Evolutionary conservation across 805 yeast species (phyloP), one percentile per base, ranked within the genome.

Genomic region (Candida argentea): DNA sequence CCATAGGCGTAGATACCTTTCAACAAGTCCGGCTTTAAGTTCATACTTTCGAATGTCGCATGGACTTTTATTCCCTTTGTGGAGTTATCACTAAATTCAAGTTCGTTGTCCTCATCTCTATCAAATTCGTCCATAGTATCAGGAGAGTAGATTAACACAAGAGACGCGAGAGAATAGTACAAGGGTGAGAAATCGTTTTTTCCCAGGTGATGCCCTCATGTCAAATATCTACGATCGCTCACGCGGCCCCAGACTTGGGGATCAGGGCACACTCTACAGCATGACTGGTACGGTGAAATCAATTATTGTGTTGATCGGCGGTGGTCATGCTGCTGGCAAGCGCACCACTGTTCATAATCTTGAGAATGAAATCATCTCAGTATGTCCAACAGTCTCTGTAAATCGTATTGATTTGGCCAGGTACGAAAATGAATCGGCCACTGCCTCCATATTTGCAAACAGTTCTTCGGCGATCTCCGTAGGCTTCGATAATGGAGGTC

Each of bases 1-100:
- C 93, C 93, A 56, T 80, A 79, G 42, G 76, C 79, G 50, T 77
- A 81, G 30, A 81, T 76, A 37, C 91, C 54, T 25, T 53, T 53
- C 18, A 60, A 42, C 7, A 57, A 50, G 21, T 53, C 53, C 5
- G 59, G 61, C 36, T 61, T 60, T 22, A 62, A 42, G 16, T 46
- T 46, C 68, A 62, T 62, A 34, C 57, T 44, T 38, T 57, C 66
- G 34, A 56, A 56, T 2, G 66, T 57, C 12, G 69, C 57, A 37
- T 71, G 75, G 7, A 76, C 53, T 40, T 65, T 60, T 24, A 75
- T 64, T 32, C 72, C 70, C 39, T 73, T 76, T 8, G 86, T 44
- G 11, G 59, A 48, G 29, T 44, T 39, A 35, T 39, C 32, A 30
- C 70, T 68, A 46, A 82, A 73, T 51, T 73, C 69, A 21, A 81